Conservation (phyloP, 768 basidiomycete genomes). For the Boletus subcaerulescens region DNA sequence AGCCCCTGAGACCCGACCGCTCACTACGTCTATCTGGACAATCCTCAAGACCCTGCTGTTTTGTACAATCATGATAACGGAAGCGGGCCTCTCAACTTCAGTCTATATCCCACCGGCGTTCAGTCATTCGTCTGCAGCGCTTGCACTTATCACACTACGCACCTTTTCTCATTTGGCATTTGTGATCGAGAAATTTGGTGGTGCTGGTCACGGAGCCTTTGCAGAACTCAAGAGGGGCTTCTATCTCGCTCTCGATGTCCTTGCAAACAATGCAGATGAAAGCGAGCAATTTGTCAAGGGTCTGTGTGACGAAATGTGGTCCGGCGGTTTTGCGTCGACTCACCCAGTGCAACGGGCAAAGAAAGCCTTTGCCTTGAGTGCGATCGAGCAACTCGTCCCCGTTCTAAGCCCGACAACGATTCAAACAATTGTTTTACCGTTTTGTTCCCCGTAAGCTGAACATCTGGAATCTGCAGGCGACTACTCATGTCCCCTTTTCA, state of each 20-base stretch:
- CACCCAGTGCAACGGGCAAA: slow-evolving; percentile 34
- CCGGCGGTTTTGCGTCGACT: slow-evolving; percentile 19
- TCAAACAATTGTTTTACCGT: slow-evolving; percentile 51
- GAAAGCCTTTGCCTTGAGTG: slow-evolving; percentile 64
- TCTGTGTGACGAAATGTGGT: slow-evolving; percentile 33
- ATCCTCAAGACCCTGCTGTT: slow-evolving; percentile 77
- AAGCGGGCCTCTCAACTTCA: slow-evolving; percentile 54
- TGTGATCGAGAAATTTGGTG: slow-evolving; percentile 78
- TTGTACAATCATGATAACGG: slow-evolving; percentile 63
- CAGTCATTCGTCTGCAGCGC: slow-evolving; percentile 38
- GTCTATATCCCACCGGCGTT: slow-evolving; percentile 48
- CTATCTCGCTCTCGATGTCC: slow-evolving; percentile 74
- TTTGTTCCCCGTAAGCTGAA: slow-evolving; percentile 62
- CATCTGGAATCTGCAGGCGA: neutral
- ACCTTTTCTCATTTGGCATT: slow-evolving; percentile 69
- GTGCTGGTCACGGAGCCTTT: slow-evolving; percentile 55
- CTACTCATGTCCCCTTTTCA: slow-evolving; percentile 25
- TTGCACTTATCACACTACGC: slow-evolving; percentile 54
- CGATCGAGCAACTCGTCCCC: slow-evolving; percentile 75
- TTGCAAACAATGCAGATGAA: slow-evolving; percentile 42
- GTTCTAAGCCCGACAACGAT: slow-evolving; percentile 53
- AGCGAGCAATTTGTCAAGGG: slow-evolving; percentile 39
- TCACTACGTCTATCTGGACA: slow-evolving; percentile 57
- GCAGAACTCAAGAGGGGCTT: slow-evolving; percentile 70
- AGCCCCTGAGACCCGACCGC: slow-evolving; percentile 45